Evolutionary conservation across 1,284 basidiomycete genomes (phyloP).

Genomic region (Pyrrhoderma lamaoense): DNA sequence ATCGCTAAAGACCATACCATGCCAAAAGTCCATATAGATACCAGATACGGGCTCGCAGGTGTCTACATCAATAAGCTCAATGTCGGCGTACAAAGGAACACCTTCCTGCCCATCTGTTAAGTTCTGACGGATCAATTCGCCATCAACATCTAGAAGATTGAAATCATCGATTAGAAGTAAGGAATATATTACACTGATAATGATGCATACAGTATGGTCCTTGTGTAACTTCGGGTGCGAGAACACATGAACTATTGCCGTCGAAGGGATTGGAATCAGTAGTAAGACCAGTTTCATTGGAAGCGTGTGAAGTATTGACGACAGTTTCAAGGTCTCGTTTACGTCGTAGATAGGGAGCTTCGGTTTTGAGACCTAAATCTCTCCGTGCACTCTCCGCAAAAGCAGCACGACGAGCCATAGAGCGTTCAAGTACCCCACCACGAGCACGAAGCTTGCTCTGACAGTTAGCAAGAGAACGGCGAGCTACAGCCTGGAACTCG

Average conservation of each 20-base stretch:
- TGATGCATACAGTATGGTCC: slow-evolving; percentile 3
- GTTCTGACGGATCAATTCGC: slow-evolving; percentile 21
- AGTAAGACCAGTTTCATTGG: slow-evolving; percentile 5
- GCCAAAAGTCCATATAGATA: slow-evolving; percentile 5
- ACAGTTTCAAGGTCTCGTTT: slow-evolving; percentile 4
- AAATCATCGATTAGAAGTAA: neutral
- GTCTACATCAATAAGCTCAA: slow-evolving; percentile 42
- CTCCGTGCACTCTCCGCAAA: slow-evolving; percentile 2
- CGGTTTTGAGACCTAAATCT: neutral
- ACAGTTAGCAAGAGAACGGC: slow-evolving; percentile 2
- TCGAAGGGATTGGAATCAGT: slow-evolving; percentile 10
- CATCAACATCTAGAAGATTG: slow-evolving; percentile 5
- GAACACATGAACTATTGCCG: slow-evolving; percentile 4
- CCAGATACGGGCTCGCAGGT: slow-evolving; percentile 32
- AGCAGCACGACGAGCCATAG: slow-evolving; percentile 1
- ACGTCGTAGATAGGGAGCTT: neutral
- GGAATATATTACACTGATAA: neutral
- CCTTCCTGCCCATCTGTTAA: slow-evolving; percentile 20
- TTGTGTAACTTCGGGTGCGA: slow-evolving; percentile 7
- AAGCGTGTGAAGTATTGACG: neutral
- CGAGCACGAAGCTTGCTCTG: slow-evolving; percentile 1
- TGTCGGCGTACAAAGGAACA: slow-evolving; percentile 37
- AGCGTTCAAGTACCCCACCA: slow-evolving; percentile 5
- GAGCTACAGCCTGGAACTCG: neutral
- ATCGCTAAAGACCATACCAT: neutral